Conservation (phyloP, 306 rosid genomes). For the Lathyrus tuberosus region DNA sequence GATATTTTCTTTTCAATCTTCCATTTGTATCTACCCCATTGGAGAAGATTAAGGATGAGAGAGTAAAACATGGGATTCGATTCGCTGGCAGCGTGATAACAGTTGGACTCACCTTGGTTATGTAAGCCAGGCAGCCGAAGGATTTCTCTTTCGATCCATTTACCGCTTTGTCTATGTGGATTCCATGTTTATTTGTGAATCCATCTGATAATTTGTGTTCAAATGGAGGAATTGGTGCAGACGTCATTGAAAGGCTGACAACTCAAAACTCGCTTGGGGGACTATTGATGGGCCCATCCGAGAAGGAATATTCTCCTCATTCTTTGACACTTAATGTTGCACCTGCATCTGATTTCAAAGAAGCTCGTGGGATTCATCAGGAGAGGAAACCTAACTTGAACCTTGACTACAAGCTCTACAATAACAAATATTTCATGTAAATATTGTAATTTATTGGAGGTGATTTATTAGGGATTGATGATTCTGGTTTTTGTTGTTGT, state of each 20-base stretch:
- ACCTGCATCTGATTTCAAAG: slow-evolving; percentile 63
- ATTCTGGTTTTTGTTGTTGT: too few relatives aligned
- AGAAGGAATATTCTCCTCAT: slow-evolving; percentile 71
- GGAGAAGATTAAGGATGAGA: slow-evolving; percentile 77
- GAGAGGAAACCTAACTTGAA: slow-evolving; percentile 80
- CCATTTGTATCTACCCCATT: slow-evolving; percentile 82
- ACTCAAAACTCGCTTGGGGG: slow-evolving; percentile 83
- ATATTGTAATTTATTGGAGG: slow-evolving; percentile 7
- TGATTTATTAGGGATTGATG: too few relatives aligned
- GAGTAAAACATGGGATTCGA: slow-evolving; percentile 82
- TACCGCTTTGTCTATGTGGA: slow-evolving; percentile 68
- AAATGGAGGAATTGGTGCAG: slow-evolving; percentile 87
- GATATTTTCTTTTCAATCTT: slow-evolving; percentile 83
- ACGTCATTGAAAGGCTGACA: slow-evolving; percentile 77
- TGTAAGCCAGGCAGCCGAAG: slow-evolving; percentile 54
- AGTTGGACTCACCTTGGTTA: slow-evolving; percentile 79
- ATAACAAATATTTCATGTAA: slow-evolving; percentile 47
- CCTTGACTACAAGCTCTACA: slow-evolving; percentile 50
- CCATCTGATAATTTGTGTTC: slow-evolving; percentile 78
- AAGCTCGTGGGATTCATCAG: slow-evolving; percentile 96
- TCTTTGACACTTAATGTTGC: slow-evolving; percentile 58
- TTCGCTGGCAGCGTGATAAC: slow-evolving; percentile 78
- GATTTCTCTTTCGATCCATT: slow-evolving; percentile 54
- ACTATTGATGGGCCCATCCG: slow-evolving; percentile 66
- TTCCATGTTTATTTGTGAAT: too few relatives aligned